phyloP scores from a whole-genome alignment of 768 basidiomycete genomes.

The Galerina marginata region DNA sequence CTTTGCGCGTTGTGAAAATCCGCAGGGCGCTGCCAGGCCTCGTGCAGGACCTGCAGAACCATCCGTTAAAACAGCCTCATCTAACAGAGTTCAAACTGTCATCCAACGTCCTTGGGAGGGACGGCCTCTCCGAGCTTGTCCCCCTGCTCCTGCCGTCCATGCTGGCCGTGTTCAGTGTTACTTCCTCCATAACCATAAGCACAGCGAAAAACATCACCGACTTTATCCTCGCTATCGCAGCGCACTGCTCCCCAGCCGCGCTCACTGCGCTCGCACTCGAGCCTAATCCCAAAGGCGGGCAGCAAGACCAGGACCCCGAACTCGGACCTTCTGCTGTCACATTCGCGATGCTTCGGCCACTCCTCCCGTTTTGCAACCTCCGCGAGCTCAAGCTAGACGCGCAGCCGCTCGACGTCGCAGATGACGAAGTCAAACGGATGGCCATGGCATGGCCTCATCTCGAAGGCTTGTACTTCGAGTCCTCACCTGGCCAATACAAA shows the following conservation, averaged over 20 bases:
- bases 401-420: slow-evolving; percentile 6
- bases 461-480: neutral
- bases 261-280: neutral
- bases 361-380: slow-evolving; percentile 11
- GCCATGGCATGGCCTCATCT: slow-evolving; percentile 16
- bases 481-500: neutral
- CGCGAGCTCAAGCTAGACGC: neutral
- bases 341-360: slow-evolving; percentile 1
- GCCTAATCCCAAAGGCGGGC: neutral
- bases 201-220: neutral
- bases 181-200: neutral
- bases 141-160: neutral
- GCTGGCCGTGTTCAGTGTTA: neutral
- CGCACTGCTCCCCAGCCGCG: neutral
- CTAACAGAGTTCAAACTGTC: neutral
- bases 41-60: neutral
- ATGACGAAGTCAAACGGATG: slow-evolving; percentile 11
- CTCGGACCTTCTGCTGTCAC: neutral
- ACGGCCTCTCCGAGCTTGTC: neutral
- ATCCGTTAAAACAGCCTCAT: neutral
- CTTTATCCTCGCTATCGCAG: neutral
- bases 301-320: neutral
- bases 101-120: neutral
- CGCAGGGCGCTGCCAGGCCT: neutral
- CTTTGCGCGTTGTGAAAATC: neutral